Conservation (phyloP, 129 eudicot species). For the Tanacetum coccineum region DNA sequence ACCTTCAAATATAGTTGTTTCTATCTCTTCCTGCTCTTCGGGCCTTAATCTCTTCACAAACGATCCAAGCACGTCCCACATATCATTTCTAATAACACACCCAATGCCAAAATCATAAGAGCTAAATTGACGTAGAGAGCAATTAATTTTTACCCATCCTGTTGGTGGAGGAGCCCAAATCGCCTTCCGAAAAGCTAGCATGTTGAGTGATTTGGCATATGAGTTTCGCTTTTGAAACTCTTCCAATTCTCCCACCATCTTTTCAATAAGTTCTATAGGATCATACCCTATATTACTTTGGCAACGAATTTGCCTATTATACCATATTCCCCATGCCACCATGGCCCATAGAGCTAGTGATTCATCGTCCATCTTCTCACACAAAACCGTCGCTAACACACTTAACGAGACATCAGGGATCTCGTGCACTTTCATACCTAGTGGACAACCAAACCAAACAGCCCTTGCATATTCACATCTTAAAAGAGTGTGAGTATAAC, state of each 20-base stretch:
- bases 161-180: constrained; percentile 13
- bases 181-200: background rate
- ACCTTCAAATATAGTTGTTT: background rate
- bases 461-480: constrained; percentile 16
- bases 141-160: constrained; percentile 16
- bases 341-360: constrained; percentile 1
- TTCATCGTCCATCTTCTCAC: background rate
- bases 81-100: constrained; percentile 22
- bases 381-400: background rate
- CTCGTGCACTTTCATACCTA: background rate
- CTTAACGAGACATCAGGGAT: constrained; percentile 1
- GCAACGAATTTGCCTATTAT: constrained; percentile 3
- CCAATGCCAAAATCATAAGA: background rate
- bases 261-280: background rate
- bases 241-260: background rate
- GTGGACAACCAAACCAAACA: constrained; percentile 12
- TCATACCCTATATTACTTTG: background rate
- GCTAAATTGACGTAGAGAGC: background rate
- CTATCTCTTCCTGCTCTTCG: background rate
- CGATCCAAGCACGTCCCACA: constrained; percentile 3
- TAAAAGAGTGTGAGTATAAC: constrained; percentile 9
- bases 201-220: background rate
- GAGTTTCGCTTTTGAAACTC: background rate
- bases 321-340: constrained; percentile 23
- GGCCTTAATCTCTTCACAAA: background rate